Base-by-base conservation (phyloP, 1,284 basidiomycete species). In the Lentinus polychrous region DNA sequence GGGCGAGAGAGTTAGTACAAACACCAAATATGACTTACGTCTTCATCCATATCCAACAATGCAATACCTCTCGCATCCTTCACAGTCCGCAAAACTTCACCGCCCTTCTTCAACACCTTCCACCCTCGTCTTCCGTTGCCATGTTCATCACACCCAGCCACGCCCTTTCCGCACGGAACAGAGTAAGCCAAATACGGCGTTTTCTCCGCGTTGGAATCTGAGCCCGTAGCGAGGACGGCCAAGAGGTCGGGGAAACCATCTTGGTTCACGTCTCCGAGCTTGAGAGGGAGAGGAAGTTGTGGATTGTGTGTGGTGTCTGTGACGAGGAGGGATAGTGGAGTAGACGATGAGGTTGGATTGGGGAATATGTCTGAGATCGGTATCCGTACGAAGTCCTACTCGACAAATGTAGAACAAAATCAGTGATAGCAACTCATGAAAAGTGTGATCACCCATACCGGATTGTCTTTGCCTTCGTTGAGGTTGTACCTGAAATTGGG, bases 241-340 rank as follows among this genome's bases (percentile, higher is more conserved):
- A 98, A 70, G 7, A 98, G 60, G 58, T 99, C 96, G 0, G 96
- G 94, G 69, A 91, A 98, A 0, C 96, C 96, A 62, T 99, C 94
- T 33, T 95, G 76, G 65, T 98, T 91, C 50, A 79, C 86, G 67
- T 99, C 96, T 36, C 94, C 96, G 0, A 94, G 68, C 50, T 85
- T 86, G 36, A 98, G 66, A 0, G 90, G 75, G 5, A 94, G 67
- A 0, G 94, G 94, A 2, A 94, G 63, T 0, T 81, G 60, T 0
- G 86, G 83, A 0, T 66, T 67, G 48, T 76, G 68, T 4, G 80
- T 76, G 40, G 76, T 81, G 59, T 90, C 86, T 22, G 79, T 67
- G 12, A 92, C 76, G 2, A 92, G 75, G 8, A 94, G 75, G 22
- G 78, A 76, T 2, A 68, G 74, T 18, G 79, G 71, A 2, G 62